Percentiles rank a stretch among this genome's conserved stretches.
phyloP scores from a whole-genome alignment of 805 yeast species.

The Lachancea sp. region DNA sequence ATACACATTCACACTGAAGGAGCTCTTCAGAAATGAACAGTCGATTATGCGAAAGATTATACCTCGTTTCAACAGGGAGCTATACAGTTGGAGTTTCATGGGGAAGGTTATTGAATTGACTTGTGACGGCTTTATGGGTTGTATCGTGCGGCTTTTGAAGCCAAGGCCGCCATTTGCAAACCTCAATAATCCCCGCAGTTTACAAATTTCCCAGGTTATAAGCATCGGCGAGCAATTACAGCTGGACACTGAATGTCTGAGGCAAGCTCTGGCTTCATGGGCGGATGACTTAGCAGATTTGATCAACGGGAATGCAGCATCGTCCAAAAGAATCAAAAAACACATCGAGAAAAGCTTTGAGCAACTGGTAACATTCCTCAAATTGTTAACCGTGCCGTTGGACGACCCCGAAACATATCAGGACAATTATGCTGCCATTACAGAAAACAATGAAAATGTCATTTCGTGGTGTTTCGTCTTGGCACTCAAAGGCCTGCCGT shows the following conservation, averaged over 20 bases:
- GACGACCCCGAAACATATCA: constrained; percentile 42
- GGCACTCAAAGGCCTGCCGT: constrained; percentile 25
- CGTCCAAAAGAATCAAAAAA: constrained; percentile 23
- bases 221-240: constrained; percentile 70
- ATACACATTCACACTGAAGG: constrained; percentile 55
- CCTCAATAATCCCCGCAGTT: constrained; percentile 12
- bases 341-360: constrained; percentile 23
- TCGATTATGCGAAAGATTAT: constrained; percentile 36
- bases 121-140: constrained; percentile 47
- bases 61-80: constrained; percentile 57
- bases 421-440: constrained; percentile 30
- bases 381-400: constrained; percentile 27
- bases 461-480: constrained; percentile 29
- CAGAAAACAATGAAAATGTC: constrained; percentile 21
- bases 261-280: constrained; percentile 39
- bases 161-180: constrained; percentile 57
- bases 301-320: constrained; percentile 14
- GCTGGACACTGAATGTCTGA: constrained; percentile 63
- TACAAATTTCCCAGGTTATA: constrained; percentile 24
- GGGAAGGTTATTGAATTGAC: constrained; percentile 69
- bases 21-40: constrained; percentile 41
- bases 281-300: constrained; percentile 17
- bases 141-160: constrained; percentile 48
- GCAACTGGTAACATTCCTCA: constrained; percentile 17
- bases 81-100: constrained; percentile 65